A percentile compares a stretch with the other conserved stretches of the same genome.
These are phyloP conservation scores for Cercospora citrullina DNA, from an alignment of 2,329 filamentous ascomycete species.

Conservation along the genomic window DNA sequence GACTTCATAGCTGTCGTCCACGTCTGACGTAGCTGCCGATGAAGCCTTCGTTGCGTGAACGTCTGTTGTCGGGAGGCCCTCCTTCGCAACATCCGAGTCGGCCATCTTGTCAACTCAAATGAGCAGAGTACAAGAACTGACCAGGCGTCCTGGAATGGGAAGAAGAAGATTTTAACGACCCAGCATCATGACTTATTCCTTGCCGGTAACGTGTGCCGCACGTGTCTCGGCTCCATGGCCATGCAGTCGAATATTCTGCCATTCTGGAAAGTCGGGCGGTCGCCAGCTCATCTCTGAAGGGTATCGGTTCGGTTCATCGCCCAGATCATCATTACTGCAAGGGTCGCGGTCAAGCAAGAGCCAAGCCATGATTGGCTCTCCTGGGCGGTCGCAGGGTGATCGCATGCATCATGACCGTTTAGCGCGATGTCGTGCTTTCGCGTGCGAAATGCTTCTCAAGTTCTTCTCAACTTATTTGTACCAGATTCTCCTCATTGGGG, in stretches of 20 bases:
- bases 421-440: slow-evolving; percentile 14
- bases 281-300: neutral
- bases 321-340: neutral
- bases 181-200: neutral
- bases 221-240: neutral
- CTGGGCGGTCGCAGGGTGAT: slow-evolving; percentile 2
- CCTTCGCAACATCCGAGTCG: neutral
- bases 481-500: neutral
- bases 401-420: slow-evolving; percentile 3
- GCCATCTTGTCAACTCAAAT: neutral
- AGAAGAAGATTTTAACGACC: neutral
- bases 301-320: slow-evolving; percentile 9
- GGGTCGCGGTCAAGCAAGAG: slow-evolving; percentile 2
- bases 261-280: neutral
- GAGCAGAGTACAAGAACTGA: neutral
- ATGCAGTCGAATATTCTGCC: neutral
- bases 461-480: neutral
- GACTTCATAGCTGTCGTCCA: slow-evolving; percentile 35
- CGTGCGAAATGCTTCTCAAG: neutral
- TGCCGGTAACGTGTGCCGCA: neutral
- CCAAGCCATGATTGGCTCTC: slow-evolving; percentile 14
- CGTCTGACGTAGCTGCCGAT: slow-evolving; percentile 24
- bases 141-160: neutral
- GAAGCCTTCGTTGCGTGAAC: slow-evolving; percentile 16
- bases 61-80: neutral